A percentile compares a stretch with the other conserved stretches of the same genome.
phyloP scores from a whole-genome alignment of 2,329 filamentous ascomycete genomes.

The Aspergillus ochraceoroseus region DNA sequence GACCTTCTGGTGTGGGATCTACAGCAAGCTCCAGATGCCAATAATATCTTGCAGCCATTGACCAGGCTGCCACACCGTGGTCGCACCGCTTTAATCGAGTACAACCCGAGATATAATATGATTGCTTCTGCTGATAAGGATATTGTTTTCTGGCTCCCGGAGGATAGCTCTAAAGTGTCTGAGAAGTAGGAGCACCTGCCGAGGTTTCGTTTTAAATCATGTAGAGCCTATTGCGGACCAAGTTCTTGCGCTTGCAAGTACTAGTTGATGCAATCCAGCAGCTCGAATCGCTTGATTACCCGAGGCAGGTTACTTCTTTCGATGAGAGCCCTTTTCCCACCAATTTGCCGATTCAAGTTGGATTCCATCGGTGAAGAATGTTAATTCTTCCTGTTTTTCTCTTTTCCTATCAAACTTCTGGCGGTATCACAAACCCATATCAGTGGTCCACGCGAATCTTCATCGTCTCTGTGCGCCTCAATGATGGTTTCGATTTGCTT shows the following conservation, averaged over 20 bases:
- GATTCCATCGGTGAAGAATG: background rate
- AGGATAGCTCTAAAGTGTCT: conserved; percentile 45
- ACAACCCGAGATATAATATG: conserved; percentile 89
- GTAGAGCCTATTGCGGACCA: background rate
- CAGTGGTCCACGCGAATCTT: conserved; percentile 54
- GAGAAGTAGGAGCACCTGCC: conserved; percentile 28
- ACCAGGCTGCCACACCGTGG: conserved; percentile 45
- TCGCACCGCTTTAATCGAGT: conserved; percentile 69
- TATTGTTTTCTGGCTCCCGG: conserved; percentile 70
- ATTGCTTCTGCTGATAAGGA: conserved; percentile 86
- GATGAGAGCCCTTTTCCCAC: background rate
- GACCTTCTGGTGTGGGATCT: conserved; percentile 87
- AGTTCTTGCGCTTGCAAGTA: background rate
- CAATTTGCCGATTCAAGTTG: background rate
- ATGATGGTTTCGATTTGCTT: conserved; percentile 60
- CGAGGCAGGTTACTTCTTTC: too few species aligned
- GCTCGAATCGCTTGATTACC: too few species aligned
- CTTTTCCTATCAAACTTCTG: conserved; percentile 63
- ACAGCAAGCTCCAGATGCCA: conserved; percentile 51
- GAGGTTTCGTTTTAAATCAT: background rate
- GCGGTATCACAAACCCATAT: conserved; percentile 63
- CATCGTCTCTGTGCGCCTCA: conserved; percentile 49
- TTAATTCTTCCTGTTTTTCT: conserved; percentile 46
- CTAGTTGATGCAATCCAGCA: background rate
- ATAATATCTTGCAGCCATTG: conserved; percentile 48